Evolutionary conservation across 805 yeast genomes (phyloP).

Genomic region (Yarrowia yakushimensis): DNA sequence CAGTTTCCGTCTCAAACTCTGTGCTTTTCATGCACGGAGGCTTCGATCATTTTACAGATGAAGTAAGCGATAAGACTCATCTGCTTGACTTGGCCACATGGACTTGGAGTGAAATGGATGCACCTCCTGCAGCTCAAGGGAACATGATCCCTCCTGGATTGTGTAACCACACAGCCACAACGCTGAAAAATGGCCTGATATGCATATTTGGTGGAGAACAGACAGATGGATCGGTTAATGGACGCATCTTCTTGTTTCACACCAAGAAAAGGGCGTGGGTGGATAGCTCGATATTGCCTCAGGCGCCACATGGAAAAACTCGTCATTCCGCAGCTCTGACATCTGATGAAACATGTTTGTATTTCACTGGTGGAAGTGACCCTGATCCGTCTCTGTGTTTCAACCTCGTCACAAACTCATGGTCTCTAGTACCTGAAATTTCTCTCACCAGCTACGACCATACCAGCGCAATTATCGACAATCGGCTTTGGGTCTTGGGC

Average conservation of each 20-base stretch:
- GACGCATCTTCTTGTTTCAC: neutral
- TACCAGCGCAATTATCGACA: neutral
- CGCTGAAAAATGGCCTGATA: neutral
- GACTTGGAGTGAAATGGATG: conserved; percentile 10
- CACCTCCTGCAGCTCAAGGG: neutral
- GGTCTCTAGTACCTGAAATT: neutral
- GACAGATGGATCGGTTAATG: neutral
- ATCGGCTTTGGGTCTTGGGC: neutral
- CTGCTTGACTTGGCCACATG: neutral
- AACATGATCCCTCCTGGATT: neutral
- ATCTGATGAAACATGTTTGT: neutral
- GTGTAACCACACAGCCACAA: conserved; percentile 1
- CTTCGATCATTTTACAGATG: conserved; percentile 12
- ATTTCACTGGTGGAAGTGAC: neutral
- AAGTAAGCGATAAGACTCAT: neutral
- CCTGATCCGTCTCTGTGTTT: neutral
- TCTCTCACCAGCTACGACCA: neutral
- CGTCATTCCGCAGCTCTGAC: neutral
- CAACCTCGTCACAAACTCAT: neutral
- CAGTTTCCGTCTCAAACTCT: neutral
- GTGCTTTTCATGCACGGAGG: conserved; percentile 8
- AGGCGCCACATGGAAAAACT: neutral
- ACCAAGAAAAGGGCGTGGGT: neutral
- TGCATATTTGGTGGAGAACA: conserved; percentile 3
- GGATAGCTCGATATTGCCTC: neutral